These are phyloP conservation scores for Bacterosira constricta DNA, from an alignment of 108 stramenopile genomes.

Conservation along the genomic window DNA sequence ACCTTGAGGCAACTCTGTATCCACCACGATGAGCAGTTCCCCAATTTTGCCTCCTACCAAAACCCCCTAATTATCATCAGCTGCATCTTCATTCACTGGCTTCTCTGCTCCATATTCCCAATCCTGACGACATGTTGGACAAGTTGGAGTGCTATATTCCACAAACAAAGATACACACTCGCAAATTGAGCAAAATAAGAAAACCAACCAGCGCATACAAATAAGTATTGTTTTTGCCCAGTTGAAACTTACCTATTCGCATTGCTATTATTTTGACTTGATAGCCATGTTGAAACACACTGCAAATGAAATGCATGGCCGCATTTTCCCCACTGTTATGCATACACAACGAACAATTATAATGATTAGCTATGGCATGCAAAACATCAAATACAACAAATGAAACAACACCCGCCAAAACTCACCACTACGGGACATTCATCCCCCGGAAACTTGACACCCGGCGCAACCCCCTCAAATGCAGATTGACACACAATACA, in stretches of 20 bases:
- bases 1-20: too few relatives aligned
- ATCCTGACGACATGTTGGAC: constrained; percentile 86
- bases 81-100: background rate
- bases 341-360: too few relatives aligned
- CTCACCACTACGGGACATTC: constrained; percentile 81
- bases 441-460: constrained; percentile 88
- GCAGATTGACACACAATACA: constrained; percentile 93
- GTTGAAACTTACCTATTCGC: constrained; percentile 31
- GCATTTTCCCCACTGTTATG: constrained; percentile 83
- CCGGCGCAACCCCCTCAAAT: constrained; percentile 87
- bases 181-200: background rate
- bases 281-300: constrained; percentile 80
- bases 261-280: constrained; percentile 22
- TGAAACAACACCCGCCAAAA: background rate
- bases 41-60: too few relatives aligned
- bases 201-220: background rate
- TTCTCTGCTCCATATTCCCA: constrained; percentile 84
- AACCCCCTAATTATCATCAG: background rate
- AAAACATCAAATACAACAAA: too few relatives aligned
- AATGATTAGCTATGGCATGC: too few relatives aligned
- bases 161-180: background rate
- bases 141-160: constrained; percentile 32
- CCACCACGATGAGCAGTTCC: too few relatives aligned
- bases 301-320: constrained; percentile 91
- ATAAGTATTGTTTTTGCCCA: constrained; percentile 12